Evolutionary conservation across 2,329 filamentous ascomycete species (phyloP).

Genomic region (Trichoderma citrinoviride): DNA sequence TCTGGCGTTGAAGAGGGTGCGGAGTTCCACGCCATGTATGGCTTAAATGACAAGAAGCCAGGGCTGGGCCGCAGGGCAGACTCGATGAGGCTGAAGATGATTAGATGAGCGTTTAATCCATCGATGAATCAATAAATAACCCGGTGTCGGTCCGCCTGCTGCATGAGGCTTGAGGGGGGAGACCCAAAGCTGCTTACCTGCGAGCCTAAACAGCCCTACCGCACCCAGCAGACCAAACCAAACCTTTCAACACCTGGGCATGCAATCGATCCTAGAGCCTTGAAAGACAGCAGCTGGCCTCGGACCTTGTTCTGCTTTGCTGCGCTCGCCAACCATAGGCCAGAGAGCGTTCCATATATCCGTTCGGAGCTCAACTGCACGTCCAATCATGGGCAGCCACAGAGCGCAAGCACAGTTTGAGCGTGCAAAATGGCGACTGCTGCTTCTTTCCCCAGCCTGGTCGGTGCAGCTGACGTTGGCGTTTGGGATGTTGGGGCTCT

Average conservation of each 20-base stretch:
- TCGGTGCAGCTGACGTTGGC: slow-evolving; percentile 46
- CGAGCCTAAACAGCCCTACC: slow-evolving; percentile 13
- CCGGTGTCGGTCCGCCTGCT: neutral
- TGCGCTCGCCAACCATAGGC: neutral
- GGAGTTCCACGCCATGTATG: neutral
- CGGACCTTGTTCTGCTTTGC: neutral
- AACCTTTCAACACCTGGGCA: neutral
- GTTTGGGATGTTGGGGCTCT: slow-evolving; percentile 49
- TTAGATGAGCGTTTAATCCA: neutral
- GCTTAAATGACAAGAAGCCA: neutral
- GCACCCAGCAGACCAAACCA: neutral
- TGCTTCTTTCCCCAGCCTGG: slow-evolving; percentile 51
- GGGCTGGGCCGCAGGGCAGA: slow-evolving; percentile 17
- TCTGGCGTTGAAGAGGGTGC: neutral
- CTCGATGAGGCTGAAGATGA: slow-evolving; percentile 12
- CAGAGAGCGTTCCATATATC: neutral
- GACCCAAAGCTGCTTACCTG: slow-evolving; percentile 5
- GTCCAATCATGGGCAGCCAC: slow-evolving; percentile 39
- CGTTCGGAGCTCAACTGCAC: neutral
- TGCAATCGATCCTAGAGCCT: neutral
- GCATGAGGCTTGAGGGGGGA: neutral
- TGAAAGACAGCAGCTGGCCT: slow-evolving; percentile 2
- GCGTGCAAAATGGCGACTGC: slow-evolving; percentile 50
- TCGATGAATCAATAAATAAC: neutral
- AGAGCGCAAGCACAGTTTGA: slow-evolving; percentile 53